Conservation (phyloP, 2,329 filamentous ascomycete species). For the Colletotrichum eleusines region DNA sequence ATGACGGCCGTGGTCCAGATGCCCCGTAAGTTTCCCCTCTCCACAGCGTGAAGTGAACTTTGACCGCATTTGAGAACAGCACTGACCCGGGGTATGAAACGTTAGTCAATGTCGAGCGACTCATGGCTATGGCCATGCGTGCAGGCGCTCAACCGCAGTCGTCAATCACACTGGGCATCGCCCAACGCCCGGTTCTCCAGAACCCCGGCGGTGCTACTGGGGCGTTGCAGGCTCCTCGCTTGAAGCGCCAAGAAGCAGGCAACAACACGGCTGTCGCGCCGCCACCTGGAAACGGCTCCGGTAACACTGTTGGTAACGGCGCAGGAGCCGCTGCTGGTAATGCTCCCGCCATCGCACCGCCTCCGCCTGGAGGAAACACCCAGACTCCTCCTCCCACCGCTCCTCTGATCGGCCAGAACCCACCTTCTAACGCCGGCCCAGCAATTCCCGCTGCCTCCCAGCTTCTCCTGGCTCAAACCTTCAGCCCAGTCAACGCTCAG, state of each 20-base stretch:
- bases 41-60: constrained; percentile 2
- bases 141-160: constrained; percentile 43
- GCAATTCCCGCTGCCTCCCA: constrained; percentile 43
- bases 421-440: background rate
- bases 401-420: constrained; percentile 11
- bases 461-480: constrained; percentile 43
- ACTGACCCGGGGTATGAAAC: constrained; percentile 37
- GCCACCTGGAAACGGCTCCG: background rate
- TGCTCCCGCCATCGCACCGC: constrained; percentile 8
- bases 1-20: constrained; percentile 45
- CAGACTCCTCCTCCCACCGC: no score
- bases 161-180: constrained; percentile 42
- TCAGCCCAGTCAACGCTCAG: constrained; percentile 41
- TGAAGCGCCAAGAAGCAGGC: constrained; percentile 37
- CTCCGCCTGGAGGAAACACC: constrained; percentile 15
- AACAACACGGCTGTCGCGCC: constrained; percentile 23
- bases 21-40: constrained; percentile 40
- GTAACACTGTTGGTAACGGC: constrained; percentile 15
- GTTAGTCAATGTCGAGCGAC: constrained; percentile 43
- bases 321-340: constrained; percentile 8
- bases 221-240: constrained; percentile 24
- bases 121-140: constrained; percentile 43
- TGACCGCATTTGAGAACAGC: background rate
- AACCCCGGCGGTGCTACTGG: constrained; percentile 43
- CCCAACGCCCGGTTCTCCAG: constrained; percentile 43